Percentiles rank a stretch among this genome's conserved stretches.
phyloP scores from a whole-genome alignment of 2,329 filamentous ascomycete species.

The Microdochium trichocladiopsis region DNA sequence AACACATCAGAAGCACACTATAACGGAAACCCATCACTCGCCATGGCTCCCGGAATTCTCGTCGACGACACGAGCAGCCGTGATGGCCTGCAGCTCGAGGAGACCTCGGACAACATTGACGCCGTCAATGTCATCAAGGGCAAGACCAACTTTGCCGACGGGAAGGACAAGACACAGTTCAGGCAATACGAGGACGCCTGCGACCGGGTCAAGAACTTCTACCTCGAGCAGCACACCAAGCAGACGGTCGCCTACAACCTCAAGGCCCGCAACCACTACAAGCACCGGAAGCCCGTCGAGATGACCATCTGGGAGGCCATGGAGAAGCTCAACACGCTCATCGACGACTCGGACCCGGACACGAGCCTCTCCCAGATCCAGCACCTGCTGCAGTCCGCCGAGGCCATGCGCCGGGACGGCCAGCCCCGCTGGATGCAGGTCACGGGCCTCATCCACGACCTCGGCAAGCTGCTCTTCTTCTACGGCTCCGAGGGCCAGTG shows the following conservation, averaged over 20 bases:
- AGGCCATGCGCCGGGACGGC: conserved; percentile 80
- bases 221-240: conserved; percentile 63
- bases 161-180: conserved; percentile 75
- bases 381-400: conserved; percentile 80
- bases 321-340: conserved; percentile 84
- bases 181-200: conserved; percentile 78
- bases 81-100: conserved; percentile 31
- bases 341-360: conserved; percentile 88
- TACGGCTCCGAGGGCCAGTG: conserved; percentile 82
- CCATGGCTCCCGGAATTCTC: conserved; percentile 22
- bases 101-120: conserved; percentile 40
- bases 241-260: conserved; percentile 83
- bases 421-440: conserved; percentile 80
- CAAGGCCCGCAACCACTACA: conserved; percentile 65
- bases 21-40: too few relatives aligned
- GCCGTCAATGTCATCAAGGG: conserved; percentile 46
- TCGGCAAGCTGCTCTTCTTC: conserved; percentile 75
- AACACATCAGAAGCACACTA: too few relatives aligned
- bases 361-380: conserved; percentile 83
- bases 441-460: conserved; percentile 69
- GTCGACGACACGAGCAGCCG: conserved; percentile 18
- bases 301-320: conserved; percentile 91
- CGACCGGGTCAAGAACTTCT: conserved; percentile 81
- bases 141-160: conserved; percentile 60
- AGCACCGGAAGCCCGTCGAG: conserved; percentile 53